These are phyloP conservation scores for Pseudogymnoascus sp. DNA, from an alignment of 2,329 filamentous ascomycete genomes.

Conservation along the genomic window DNA sequence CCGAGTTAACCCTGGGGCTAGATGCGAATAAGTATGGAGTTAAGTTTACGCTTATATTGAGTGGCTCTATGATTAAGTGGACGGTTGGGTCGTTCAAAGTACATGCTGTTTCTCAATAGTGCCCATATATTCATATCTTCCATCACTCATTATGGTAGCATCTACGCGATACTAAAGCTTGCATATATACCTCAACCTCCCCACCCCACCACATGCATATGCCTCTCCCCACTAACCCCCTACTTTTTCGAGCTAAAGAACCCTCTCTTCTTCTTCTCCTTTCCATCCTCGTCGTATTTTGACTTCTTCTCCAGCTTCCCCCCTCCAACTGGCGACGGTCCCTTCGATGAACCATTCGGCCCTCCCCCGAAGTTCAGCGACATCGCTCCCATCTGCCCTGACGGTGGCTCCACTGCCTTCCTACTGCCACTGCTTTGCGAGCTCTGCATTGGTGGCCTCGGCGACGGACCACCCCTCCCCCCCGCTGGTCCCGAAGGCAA, in stretches of 20 bases:
- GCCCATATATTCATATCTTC: background rate
- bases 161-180: conserved; percentile 3
- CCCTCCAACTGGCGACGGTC: conserved; percentile 27
- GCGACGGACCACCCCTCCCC: conserved; percentile 23
- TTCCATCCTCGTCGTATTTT: conserved; percentile 34
- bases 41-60: background rate
- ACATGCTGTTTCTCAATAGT: background rate
- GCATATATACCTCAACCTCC: conserved; percentile 1
- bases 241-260: conserved; percentile 53
- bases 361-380: conserved; percentile 22
- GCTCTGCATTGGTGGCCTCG: conserved; percentile 21
- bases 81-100: background rate
- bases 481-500: conserved; percentile 15
- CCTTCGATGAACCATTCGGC: conserved; percentile 25
- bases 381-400: conserved; percentile 22
- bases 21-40: background rate
- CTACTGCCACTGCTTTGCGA: conserved; percentile 17
- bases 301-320: conserved; percentile 45
- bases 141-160: conserved; percentile 5
- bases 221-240: background rate
- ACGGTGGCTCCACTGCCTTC: conserved; percentile 23
- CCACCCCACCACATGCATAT: background rate
- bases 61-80: background rate
- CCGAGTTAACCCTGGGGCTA: background rate
- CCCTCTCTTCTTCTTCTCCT: conserved; percentile 53